phyloP scores from a whole-genome alignment of 148 eudicot genomes.

The Rhododendron molle region DNA sequence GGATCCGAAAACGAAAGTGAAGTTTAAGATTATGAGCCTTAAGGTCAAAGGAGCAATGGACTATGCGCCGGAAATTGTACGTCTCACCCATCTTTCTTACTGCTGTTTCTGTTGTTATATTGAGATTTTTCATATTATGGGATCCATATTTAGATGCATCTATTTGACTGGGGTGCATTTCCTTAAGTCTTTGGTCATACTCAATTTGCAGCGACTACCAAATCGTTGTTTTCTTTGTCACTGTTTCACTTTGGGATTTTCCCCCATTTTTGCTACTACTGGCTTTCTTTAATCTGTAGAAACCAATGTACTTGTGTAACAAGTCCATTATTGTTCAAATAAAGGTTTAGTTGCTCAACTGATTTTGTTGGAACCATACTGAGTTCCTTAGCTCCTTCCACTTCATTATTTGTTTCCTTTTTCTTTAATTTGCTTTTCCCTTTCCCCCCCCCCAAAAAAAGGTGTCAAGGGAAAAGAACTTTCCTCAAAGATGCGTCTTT shows the following conservation, averaged over 20 bases:
- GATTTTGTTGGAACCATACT: not conserved
- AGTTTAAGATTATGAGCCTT: constrained; percentile 83
- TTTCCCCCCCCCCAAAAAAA: too few relatives aligned
- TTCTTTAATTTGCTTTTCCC: not conserved
- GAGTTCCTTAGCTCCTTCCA: not conserved
- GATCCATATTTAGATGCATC: not conserved
- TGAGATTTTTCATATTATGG: not conserved
- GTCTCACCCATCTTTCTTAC: constrained; percentile 15
- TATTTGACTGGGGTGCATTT: not conserved
- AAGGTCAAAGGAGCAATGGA: constrained; percentile 77
- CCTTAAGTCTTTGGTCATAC: not conserved
- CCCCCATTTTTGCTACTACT: not conserved
- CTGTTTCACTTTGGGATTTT: not conserved
- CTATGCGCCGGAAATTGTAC: constrained; percentile 71
- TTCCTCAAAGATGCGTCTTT: not conserved
- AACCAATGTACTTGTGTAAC: not conserved
- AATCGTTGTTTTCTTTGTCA: not conserved
- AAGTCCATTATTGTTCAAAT: not conserved
- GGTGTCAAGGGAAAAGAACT: too few relatives aligned
- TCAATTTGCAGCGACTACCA: not conserved
- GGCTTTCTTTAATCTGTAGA: not conserved
- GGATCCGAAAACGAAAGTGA: constrained; percentile 71
- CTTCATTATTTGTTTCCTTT: not conserved
- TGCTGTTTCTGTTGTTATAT: not conserved
- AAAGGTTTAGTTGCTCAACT: not conserved